Evolutionary conservation across 2,329 filamentous ascomycete species (phyloP), one percentile per base, ranked within the genome.

Genomic region (Sporothrix humicola): DNA sequence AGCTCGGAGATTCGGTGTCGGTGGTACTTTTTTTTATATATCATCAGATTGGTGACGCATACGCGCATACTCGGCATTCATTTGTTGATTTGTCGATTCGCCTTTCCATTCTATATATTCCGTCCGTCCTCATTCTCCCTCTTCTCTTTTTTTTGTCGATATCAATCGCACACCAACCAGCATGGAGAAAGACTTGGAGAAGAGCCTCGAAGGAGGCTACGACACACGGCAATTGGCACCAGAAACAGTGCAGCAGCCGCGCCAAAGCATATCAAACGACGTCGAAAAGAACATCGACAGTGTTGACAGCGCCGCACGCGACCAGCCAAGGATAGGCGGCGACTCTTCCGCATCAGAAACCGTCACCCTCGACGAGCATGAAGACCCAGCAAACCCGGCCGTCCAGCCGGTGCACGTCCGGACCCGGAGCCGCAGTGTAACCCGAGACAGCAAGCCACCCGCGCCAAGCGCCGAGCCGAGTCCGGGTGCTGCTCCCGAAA

Each of bases 401-500:
- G 10, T 56, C 1, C 48, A 56, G 9, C 66, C 66, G 66, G 66
- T 56, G 17, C 66, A 15, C 8, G n/a, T 56, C 26, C 66, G 66
- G 48, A 48, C 37, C 59, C 46, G 48, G 71, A 65, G 42, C 61
- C 61, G 42, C 15, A 66, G 61, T 48, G 65, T 68, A 31, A 68
- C 65, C 44, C 65, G 65, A 68, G 44, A 52, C 65, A 23, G 23
- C 65, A n/a, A 58, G 44, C 54, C 66, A 69, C 66, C 66, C 37
- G 31, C 12, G 46, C 58, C 58, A 31, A 54, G 48, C 65, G 13
- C 23, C 54, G 63, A 31, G 6, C 31, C 72, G 8, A 69, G 20
- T 9, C 48, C 54, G 37, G 44, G 20, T 17, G 44, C 65, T 2
- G 26, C 54, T 26, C 10, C 70, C 9, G 74, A 71, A 13, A 83